Base-by-base conservation (phyloP, 352 stramenopile genomes). In the Pythium periplocum region DNA sequence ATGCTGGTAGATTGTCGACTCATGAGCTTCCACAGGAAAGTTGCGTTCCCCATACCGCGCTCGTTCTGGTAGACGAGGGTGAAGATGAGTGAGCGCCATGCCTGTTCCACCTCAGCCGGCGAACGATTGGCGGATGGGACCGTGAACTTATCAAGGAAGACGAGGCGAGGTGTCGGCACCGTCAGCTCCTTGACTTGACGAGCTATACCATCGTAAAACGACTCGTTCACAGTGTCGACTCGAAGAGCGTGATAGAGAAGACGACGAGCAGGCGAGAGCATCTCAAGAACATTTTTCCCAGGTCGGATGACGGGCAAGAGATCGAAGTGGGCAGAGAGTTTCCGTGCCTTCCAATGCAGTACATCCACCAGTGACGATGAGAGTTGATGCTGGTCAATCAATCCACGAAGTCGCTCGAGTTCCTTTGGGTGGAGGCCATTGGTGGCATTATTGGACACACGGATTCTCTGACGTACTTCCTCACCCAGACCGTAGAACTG, bases 361-460 rank as follows among this genome's bases (percentile, higher is more conserved):
- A 93, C 69, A 36, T 94, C 82, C 33, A 94, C 77, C 4, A 83
- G 50, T 31, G 79, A 81, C 0, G 38, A 56, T 5, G 82, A 79
- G 33, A 75, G 88, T 17, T 82, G 66, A 31, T 71, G 70, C 11
- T 66, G 52, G 48, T 93, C 82, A 2, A 94, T 58, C 17, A 26
- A 26, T 26, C 17, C 17, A 26, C 17, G 17, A 26, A 26, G 17
- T 26, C 17, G 17, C 17, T 26, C 17, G 17, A 26, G 17, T 26
- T 26, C 17, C 17, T 52, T 47, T 87, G 75, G 41, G 63, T 70
- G 4, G n/a, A 12, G 1, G 59, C 7, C 41, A 68, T 62, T 1
- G 62, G n/a, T 11, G 76, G 31, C 2, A 57, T 53, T 0, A n/a
- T 30, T 33, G 60, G 26, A 9, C 6, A 77, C 56, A 8, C 80